Percentiles rank a stretch among this genome's conserved stretches.
Conservation (phyloP, 2,329 filamentous ascomycete species). For the Diaporthe amygdali region DNA sequence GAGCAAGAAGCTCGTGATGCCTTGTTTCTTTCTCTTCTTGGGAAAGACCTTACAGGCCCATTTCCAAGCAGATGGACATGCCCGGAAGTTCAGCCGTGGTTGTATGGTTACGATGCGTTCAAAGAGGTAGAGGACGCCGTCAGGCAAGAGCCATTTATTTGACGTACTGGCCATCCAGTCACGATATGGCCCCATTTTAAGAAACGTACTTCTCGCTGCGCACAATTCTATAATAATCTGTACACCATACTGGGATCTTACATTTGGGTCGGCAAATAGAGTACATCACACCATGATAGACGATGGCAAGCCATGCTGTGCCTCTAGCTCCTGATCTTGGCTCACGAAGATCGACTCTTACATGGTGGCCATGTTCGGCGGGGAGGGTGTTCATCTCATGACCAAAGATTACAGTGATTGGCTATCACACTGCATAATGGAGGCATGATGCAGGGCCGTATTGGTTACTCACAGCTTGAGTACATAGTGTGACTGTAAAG, state of each 20-base stretch:
- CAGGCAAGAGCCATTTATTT: slow-evolving; percentile 25
- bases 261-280: too few species aligned
- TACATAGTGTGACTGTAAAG: not conserved
- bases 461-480: not conserved
- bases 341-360: not conserved
- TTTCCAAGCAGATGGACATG: slow-evolving; percentile 72
- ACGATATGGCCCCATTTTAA: not conserved
- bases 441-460: not conserved
- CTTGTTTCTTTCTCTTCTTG: slow-evolving; percentile 61
- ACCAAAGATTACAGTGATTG: not conserved
- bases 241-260: too few species aligned
- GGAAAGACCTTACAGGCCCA: slow-evolving; percentile 47
- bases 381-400: not conserved
- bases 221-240: too few species aligned
- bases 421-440: not conserved
- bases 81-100: slow-evolving; percentile 65
- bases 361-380: not conserved
- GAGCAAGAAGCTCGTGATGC: slow-evolving; percentile 63
- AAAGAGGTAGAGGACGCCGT: slow-evolving; percentile 52
- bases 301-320: not conserved
- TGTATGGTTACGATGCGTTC: slow-evolving; percentile 69
- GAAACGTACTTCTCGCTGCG: too few species aligned
- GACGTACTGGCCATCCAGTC: not conserved
- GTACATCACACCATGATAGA: not conserved
- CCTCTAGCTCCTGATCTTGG: not conserved